Evolutionary conservation across 345 rosid species (phyloP).

Genomic region (Trapa bicornis): DNA sequence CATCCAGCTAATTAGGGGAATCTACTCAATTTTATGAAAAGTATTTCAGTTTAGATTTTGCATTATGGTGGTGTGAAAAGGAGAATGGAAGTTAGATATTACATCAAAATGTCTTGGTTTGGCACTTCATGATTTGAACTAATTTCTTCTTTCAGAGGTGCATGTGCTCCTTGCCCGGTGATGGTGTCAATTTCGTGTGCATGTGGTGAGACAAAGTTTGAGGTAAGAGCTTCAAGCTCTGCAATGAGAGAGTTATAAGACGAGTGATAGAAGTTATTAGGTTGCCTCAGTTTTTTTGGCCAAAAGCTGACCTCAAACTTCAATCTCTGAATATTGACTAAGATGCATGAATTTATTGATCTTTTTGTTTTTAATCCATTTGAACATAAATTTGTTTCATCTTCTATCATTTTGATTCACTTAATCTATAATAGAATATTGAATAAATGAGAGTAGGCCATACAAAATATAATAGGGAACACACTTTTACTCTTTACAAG

Average conservation of each 20-base stretch:
- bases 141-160: slow-evolving; percentile 49
- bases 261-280: background rate
- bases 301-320: background rate
- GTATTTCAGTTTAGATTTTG: background rate
- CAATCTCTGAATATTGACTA: background rate
- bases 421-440: background rate
- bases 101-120: background rate
- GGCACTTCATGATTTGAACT: background rate
- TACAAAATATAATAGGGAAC: too few species aligned
- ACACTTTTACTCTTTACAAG: too few species aligned
- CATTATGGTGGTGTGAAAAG: background rate
- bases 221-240: slow-evolving; percentile 33
- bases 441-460: too few species aligned
- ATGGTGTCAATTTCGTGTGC: slow-evolving; percentile 84
- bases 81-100: background rate
- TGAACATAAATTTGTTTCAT: background rate
- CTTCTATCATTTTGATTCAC: background rate
- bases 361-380: background rate
- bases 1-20: too few species aligned
- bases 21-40: background rate
- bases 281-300: background rate
- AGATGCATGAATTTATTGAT: background rate
- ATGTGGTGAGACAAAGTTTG: slow-evolving; percentile 69
- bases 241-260: background rate
- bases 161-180: slow-evolving; percentile 90